Conservation (phyloP, 2,329 filamentous ascomycete species). For the Cercospora berteroae region DNA sequence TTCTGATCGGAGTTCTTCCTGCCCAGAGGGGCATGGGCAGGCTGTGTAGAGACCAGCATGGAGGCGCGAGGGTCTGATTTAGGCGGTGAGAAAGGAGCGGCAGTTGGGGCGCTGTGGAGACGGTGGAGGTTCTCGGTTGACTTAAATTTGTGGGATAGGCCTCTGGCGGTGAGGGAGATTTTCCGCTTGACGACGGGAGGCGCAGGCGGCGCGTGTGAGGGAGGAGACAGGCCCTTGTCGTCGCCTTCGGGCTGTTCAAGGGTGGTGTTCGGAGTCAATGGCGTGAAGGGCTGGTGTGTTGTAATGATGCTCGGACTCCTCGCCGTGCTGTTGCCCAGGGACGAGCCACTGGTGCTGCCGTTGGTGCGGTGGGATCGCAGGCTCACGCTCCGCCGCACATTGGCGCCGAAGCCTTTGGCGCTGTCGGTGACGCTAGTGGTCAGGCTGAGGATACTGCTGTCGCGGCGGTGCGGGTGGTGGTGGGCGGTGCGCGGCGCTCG, state of each 20-base stretch:
- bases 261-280: constrained; percentile 20
- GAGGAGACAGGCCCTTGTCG: neutral
- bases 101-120: constrained; percentile 14
- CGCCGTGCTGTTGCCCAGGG: constrained; percentile 12
- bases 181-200: constrained; percentile 19
- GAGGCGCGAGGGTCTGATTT: neutral
- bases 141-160: constrained; percentile 26
- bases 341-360: constrained; percentile 30
- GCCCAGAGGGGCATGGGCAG: constrained; percentile 17
- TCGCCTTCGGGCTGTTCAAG: constrained; percentile 15
- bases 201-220: constrained; percentile 2
- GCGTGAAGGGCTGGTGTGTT: constrained; percentile 10
- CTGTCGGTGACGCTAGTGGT: constrained; percentile 38
- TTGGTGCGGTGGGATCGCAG: constrained; percentile 39
- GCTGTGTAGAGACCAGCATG: constrained; percentile 22
- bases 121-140: constrained; percentile 23
- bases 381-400: constrained; percentile 41
- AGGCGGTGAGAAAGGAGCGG: neutral
- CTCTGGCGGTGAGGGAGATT: constrained; percentile 26
- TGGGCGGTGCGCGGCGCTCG: neutral
- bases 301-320: constrained; percentile 9
- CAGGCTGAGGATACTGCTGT: constrained; percentile 32
- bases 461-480: constrained; percentile 23
- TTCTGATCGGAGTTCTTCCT: constrained; percentile 18
- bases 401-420: constrained; percentile 39